Evolutionary conservation across 139 green algal species (phyloP).

Genomic region (Picochlorum sp.): DNA sequence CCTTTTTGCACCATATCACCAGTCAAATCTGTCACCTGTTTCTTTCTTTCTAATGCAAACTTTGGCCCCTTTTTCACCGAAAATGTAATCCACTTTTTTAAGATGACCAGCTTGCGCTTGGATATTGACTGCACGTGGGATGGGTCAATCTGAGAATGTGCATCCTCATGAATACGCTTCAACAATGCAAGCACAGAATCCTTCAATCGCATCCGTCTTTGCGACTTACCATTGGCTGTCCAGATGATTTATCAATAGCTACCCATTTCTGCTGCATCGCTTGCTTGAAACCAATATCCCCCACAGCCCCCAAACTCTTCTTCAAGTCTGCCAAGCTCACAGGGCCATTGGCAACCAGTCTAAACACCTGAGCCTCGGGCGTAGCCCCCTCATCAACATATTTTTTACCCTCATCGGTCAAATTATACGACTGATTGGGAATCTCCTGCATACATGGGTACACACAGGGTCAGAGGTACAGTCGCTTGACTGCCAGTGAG

Average conservation of each 20-base stretch:
- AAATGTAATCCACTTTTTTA: slow-evolving; percentile 76
- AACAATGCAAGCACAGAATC: slow-evolving; percentile 53
- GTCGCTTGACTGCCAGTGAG: not conserved
- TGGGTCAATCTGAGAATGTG: not conserved
- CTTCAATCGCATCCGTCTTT: slow-evolving; percentile 53
- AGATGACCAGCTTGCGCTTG: slow-evolving; percentile 76
- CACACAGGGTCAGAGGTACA: not conserved
- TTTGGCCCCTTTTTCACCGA: slow-evolving; percentile 78
- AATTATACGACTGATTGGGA: slow-evolving; percentile 46
- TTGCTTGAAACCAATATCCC: slow-evolving; percentile 85
- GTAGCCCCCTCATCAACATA: slow-evolving; percentile 59
- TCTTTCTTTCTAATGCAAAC: slow-evolving; percentile 87
- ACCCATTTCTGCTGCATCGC: slow-evolving; percentile 86
- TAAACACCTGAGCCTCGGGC: slow-evolving; percentile 82
- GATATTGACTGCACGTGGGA: slow-evolving; percentile 36
- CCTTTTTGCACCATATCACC: slow-evolving; percentile 84
- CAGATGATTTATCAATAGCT: slow-evolving; percentile 48
- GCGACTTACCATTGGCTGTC: slow-evolving; percentile 16
- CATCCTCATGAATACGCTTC: slow-evolving; percentile 3
- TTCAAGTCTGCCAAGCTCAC: slow-evolving; percentile 69
- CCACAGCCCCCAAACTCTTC: slow-evolving; percentile 43
- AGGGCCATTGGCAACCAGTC: slow-evolving; percentile 56
- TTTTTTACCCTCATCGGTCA: slow-evolving; percentile 68
- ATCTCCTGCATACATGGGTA: slow-evolving; percentile 49
- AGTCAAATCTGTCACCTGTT: slow-evolving; percentile 91